These are phyloP conservation scores for Erodium maritimum DNA, from an alignment of 345 rosid species.

Conservation along the genomic window DNA sequence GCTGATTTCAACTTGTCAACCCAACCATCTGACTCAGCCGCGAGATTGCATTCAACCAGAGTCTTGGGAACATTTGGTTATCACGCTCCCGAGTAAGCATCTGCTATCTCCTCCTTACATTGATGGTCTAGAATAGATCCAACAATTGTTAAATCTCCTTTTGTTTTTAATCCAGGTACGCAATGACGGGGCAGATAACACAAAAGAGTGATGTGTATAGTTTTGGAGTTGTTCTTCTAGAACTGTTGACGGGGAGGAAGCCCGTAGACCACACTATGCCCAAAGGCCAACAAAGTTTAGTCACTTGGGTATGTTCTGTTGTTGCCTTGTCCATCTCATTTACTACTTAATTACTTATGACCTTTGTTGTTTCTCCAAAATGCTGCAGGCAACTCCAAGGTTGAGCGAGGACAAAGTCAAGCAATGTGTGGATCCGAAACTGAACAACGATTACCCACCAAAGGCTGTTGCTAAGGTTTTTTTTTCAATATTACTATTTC, in stretches of 20 bases:
- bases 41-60: conserved; percentile 89
- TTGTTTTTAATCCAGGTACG: conserved; percentile 48
- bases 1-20: conserved; percentile 90
- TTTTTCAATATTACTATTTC: neutral
- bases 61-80: conserved; percentile 97
- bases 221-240: conserved; percentile 93
- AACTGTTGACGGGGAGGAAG: conserved; percentile 90
- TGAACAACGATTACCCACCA: too few species aligned
- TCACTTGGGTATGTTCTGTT: conserved; percentile 66
- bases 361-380: neutral
- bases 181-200: conserved; percentile 97
- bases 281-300: conserved; percentile 97
- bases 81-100: conserved; percentile 87
- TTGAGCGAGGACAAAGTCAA: too few species aligned
- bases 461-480: too few species aligned
- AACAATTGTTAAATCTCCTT: too few species aligned
- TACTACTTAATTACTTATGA: neutral
- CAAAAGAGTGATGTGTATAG: conserved; percentile 99
- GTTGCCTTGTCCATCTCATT: too few species aligned
- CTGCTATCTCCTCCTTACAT: neutral
- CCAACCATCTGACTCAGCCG: conserved; percentile 79
- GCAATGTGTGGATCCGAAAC: too few species aligned
- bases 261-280: conserved; percentile 99
- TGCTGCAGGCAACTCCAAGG: too few species aligned
- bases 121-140: too few species aligned